Evolutionary conservation across 768 basidiomycete genomes (phyloP).

Genomic region (Glaciozyma martinii): DNA sequence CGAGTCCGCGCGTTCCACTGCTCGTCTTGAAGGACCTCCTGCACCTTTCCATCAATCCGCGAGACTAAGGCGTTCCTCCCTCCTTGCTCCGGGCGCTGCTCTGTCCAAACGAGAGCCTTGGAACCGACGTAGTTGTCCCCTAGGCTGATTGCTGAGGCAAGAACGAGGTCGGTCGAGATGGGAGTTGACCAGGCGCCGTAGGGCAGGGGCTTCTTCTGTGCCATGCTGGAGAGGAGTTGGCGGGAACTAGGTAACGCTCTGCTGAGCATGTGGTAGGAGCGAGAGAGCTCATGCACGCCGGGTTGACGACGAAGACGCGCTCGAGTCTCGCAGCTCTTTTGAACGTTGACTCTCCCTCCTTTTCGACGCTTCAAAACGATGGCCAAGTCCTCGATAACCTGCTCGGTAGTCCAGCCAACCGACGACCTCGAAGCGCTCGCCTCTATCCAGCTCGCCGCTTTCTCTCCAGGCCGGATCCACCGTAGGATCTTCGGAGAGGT

Average conservation of each 20-base stretch:
- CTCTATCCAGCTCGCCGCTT: background rate
- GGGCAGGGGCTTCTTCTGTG: conserved; percentile 41
- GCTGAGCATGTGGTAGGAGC: background rate
- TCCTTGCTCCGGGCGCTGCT: conserved; percentile 52
- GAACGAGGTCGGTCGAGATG: conserved; percentile 50
- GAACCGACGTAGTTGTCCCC: conserved; percentile 48
- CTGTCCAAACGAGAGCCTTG: conserved; percentile 50
- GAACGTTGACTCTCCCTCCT: too few species aligned
- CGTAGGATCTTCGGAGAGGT: background rate
- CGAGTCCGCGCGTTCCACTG: conserved; percentile 51
- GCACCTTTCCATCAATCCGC: conserved; percentile 39
- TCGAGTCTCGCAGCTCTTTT: too few species aligned
- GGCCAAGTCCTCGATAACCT: background rate
- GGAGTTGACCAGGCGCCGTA: conserved; percentile 59
- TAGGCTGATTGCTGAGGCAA: conserved; percentile 37
- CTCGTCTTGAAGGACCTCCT: conserved; percentile 49
- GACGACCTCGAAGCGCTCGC: background rate
- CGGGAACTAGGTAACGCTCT: background rate
- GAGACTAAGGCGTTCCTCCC: conserved; percentile 55
- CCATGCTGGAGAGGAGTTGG: background rate
- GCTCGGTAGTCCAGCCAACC: background rate
- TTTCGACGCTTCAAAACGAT: background rate
- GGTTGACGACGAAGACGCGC: too few species aligned
- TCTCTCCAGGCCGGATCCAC: background rate
- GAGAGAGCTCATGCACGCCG: too few species aligned